Base-by-base conservation (phyloP, 495 filamentous ascomycete species). In the Articulospora tetracladia region DNA sequence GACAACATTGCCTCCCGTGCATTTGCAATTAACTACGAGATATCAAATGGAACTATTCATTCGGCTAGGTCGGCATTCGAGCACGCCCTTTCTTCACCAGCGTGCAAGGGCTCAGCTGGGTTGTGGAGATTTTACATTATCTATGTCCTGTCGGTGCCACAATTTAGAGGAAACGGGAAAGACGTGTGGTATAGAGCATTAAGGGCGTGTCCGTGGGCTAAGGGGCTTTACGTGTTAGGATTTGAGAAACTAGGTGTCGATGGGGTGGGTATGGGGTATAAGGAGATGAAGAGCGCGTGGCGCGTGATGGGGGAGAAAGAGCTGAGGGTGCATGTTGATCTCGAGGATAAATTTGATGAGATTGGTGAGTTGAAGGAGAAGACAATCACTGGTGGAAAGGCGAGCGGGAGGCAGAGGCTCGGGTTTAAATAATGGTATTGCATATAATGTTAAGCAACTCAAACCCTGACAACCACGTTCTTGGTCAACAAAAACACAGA, bases 181-280 rank as follows among this genome's bases (percentile, higher is more conserved):
- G 79, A 84, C 53, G 82, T 87, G 13, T 79, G 90, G 53, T 90
- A 86, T 72, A 80, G 90, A 72, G 91, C 87, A 19, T 68, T 92
- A 36, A 76, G 77, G 41, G 77, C 80, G 2, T 92, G 89, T 71
- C 89, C 89, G 0, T 90, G 90, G 89, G 84, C 83, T 1, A 94
- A 92, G 70, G 83, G 85, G 58, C 70, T 89, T 11, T 79, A 83
- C 56, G 76, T 89, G 74, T 65, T 87, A 25, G 86, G 77, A 0
- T 90, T 90, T 65, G 57, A 66, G 52, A 49, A 55, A 12, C 26
- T 69, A 13, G 39, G 39, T 44, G 17, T 12, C 8, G 39, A 44
- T 11, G 24, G 49, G 12, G 53, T 28, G 8, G 24, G 51, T 24
- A 34, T 64, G 17, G 34, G 27, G 1, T 60, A 47, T 51, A 36